These are phyloP conservation scores for Diplodia intermedia DNA, from an alignment of 2,329 filamentous ascomycete genomes.

Conservation along the genomic window DNA sequence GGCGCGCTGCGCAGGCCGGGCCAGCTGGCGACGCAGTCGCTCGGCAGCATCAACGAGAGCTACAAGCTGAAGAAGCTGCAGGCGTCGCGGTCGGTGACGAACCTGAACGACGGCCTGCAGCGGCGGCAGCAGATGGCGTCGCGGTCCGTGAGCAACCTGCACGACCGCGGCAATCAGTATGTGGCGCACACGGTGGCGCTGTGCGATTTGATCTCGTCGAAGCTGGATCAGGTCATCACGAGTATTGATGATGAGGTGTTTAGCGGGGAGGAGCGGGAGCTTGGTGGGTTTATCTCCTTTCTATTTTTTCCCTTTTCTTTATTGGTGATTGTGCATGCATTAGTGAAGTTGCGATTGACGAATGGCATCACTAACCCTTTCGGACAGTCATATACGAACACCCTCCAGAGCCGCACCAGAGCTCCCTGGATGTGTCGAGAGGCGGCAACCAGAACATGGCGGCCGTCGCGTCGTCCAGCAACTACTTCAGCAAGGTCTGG, in stretches of 20 bases:
- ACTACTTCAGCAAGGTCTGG: slow-evolving; percentile 78
- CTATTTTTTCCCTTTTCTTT: neutral
- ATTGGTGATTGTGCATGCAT: no score
- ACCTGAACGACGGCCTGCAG: slow-evolving; percentile 22
- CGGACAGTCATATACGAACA: slow-evolving; percentile 29
- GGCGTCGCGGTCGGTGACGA: slow-evolving; percentile 22
- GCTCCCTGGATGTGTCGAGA: slow-evolving; percentile 12
- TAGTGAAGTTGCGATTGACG: neutral
- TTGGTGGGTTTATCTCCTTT: slow-evolving; percentile 47
- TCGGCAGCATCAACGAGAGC: slow-evolving; percentile 26
- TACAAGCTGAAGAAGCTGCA: slow-evolving; percentile 23
- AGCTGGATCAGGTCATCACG: slow-evolving; percentile 73
- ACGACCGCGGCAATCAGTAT: slow-evolving; percentile 43
- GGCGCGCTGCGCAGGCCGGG: slow-evolving; percentile 9
- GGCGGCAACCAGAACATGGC: slow-evolving; percentile 18
- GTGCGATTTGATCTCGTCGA: slow-evolving; percentile 66
- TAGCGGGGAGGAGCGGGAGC: slow-evolving; percentile 58
- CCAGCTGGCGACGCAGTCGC: slow-evolving; percentile 24
- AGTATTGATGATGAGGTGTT: slow-evolving; percentile 71
- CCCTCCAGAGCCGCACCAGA: slow-evolving; percentile 13
- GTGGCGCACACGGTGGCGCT: slow-evolving; percentile 53
- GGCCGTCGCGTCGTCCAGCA: slow-evolving; percentile 41
- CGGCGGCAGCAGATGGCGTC: slow-evolving; percentile 22
- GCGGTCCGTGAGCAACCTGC: slow-evolving; percentile 22
- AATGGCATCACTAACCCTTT: slow-evolving; percentile 6